A percentile compares a stretch with the other conserved stretches of the same genome.
Evolutionary conservation across 75 land plant genomes (phyloP).

Genomic region (Adiantum capillusveneris): DNA sequence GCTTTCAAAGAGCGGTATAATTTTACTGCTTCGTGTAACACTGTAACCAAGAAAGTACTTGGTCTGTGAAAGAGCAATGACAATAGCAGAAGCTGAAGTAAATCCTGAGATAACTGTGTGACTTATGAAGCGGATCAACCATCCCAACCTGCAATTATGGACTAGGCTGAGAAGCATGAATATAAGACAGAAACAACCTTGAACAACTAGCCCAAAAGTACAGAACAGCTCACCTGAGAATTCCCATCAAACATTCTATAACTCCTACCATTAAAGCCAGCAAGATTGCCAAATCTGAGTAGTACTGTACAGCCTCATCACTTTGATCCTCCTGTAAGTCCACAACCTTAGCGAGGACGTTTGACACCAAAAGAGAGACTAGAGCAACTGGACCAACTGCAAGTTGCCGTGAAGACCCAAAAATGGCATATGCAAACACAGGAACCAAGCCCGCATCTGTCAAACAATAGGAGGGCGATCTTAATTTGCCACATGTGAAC

Average conservation of each 20-base stretch:
- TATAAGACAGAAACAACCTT: not conserved
- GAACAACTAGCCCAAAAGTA: not conserved
- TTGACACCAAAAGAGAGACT: conserved; percentile 86
- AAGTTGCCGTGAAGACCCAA: conserved; percentile 96
- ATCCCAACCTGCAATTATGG: conserved; percentile 73
- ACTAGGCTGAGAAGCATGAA: too few relatives aligned
- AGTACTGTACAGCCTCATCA: conserved; percentile 45
- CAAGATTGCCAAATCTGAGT: conserved; percentile 78
- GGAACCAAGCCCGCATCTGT: conserved; percentile 95
- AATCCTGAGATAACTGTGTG: conserved; percentile 97
- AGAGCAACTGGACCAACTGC: conserved; percentile 94
- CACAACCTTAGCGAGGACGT: conserved; percentile 56
- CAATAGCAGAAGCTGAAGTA: conserved; percentile 89
- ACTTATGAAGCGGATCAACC: conserved; percentile 95
- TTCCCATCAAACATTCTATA: conserved; percentile 78
- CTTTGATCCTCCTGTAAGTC: conserved; percentile 14
- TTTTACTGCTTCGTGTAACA: conserved; percentile 55
- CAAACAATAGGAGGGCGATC: conserved; percentile 3
- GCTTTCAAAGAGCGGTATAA: conserved; percentile 70
- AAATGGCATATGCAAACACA: conserved; percentile 73
- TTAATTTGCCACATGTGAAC: too few relatives aligned
- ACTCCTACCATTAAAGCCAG: conserved; percentile 93
- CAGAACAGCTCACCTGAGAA: conserved; percentile 46
- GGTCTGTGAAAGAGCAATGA: conserved; percentile 83
- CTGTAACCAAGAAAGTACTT: conserved; percentile 86